Evolutionary conservation across 306 rosid genomes (phyloP).

Genomic region (Benincasa hispida): DNA sequence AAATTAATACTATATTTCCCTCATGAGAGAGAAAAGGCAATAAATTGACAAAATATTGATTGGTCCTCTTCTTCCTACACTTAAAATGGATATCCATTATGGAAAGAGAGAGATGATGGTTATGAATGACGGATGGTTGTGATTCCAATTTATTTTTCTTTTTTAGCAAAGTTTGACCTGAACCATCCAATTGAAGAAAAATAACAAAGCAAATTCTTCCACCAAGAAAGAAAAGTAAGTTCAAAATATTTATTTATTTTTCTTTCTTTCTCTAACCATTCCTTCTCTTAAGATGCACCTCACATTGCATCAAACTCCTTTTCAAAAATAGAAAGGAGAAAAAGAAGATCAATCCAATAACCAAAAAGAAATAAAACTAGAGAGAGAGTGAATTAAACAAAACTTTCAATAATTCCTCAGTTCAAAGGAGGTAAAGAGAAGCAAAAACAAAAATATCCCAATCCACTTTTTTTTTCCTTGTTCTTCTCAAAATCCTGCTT

Average conservation of each 20-base stretch:
- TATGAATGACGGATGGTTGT: conserved; percentile 27
- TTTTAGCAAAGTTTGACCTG: conserved; percentile 47
- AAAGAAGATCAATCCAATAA: not conserved
- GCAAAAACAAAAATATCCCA: not conserved
- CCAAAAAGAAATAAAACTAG: not conserved
- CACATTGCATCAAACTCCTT: conserved; percentile 7
- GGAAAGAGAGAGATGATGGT: conserved; percentile 1
- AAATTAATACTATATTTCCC: too few relatives aligned
- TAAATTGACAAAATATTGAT: too few relatives aligned
- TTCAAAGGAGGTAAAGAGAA: conserved; percentile 3
- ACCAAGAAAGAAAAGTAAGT: not conserved
- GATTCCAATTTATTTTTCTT: not conserved
- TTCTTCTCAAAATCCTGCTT: not conserved
- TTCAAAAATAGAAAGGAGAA: conserved; percentile 8
- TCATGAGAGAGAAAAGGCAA: too few relatives aligned
- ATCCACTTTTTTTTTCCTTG: conserved; percentile 11
- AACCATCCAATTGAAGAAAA: conserved; percentile 34
- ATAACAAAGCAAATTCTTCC: not conserved
- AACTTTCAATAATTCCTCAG: not conserved
- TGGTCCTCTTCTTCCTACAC: not conserved
- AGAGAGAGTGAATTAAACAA: not conserved
- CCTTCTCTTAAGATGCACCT: conserved; percentile 44
- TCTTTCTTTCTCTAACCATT: not conserved
- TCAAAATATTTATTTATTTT: not conserved
- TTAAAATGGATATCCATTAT: conserved; percentile 6